These are phyloP conservation scores for Kingdonia uniflora DNA, from an alignment of 164 flowering plant species.

Conservation along the genomic window DNA sequence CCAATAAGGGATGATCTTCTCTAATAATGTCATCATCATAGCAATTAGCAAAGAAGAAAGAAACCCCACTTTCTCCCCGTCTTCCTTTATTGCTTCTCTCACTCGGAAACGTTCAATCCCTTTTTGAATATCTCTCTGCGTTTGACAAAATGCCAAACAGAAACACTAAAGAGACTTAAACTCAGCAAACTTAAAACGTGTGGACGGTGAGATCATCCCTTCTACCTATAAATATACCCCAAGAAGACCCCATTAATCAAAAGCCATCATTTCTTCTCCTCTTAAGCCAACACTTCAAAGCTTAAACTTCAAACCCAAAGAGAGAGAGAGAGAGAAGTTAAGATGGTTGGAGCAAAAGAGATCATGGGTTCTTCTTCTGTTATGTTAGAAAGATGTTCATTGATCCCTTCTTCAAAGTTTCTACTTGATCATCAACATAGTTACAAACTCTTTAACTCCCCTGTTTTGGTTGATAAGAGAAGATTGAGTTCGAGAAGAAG, in stretches of 20 bases:
- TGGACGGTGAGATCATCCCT: conserved; percentile 10
- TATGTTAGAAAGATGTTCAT: conserved; percentile 31
- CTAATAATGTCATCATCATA: no score
- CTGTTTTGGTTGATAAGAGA: conserved; percentile 12
- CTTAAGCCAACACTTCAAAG: background rate
- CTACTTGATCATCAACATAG: conserved; percentile 6
- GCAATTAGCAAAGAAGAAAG: no score
- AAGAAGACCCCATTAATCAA: background rate
- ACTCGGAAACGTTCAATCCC: conserved; percentile 1
- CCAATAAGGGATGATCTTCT: no score
- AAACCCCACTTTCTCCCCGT: background rate
- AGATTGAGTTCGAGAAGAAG: conserved; percentile 12
- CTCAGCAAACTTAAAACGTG: conserved; percentile 3
- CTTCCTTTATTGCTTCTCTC: background rate
- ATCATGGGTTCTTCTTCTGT: conserved; percentile 34
- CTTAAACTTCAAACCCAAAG: background rate
- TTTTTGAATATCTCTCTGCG: no score
- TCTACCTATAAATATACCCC: background rate
- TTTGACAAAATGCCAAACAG: no score
- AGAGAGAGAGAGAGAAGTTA: background rate
- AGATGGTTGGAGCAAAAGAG: conserved; percentile 50
- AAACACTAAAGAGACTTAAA: background rate
- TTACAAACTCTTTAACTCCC: conserved; percentile 16
- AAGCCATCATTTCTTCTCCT: conserved; percentile 1
- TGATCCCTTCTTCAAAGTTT: conserved; percentile 26